Evolutionary conservation across 768 basidiomycete species (phyloP).

Genomic region (Tricholomella constricta): DNA sequence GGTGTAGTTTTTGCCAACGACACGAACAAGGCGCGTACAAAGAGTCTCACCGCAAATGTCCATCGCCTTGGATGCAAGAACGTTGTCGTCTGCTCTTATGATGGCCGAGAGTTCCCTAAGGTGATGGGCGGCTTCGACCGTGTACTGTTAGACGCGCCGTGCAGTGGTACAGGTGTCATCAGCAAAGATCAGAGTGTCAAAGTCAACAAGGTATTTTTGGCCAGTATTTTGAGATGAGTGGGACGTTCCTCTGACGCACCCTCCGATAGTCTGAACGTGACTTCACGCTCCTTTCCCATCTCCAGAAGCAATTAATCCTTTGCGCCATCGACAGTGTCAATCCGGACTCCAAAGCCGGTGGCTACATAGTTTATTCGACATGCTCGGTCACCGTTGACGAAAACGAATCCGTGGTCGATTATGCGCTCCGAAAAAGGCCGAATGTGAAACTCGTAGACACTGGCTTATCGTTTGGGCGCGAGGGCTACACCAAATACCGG

Average conservation of each 20-base stretch:
- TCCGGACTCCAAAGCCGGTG: constrained; percentile 87
- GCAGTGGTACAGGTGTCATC: constrained; percentile 97
- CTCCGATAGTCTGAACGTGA: constrained; percentile 81
- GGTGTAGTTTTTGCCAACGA: constrained; percentile 99
- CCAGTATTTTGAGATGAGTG: background rate
- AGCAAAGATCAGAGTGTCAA: constrained; percentile 98
- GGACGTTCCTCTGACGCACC: background rate
- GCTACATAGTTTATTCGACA: constrained; percentile 96
- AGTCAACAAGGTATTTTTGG: constrained; percentile 81
- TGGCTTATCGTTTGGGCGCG: constrained; percentile 89
- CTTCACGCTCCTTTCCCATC: constrained; percentile 92
- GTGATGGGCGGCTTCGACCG: constrained; percentile 99
- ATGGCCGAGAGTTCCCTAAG: constrained; percentile 96
- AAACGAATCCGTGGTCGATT: constrained; percentile 97
- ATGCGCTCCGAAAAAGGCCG: constrained; percentile 92
- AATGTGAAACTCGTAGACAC: constrained; percentile 92
- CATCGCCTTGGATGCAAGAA: constrained; percentile 98
- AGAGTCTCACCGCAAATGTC: constrained; percentile 94
- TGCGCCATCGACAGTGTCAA: constrained; percentile 97
- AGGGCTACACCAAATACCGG: constrained; percentile 87
- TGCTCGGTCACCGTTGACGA: constrained; percentile 98
- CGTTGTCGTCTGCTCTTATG: constrained; percentile 95
- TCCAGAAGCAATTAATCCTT: constrained; percentile 97
- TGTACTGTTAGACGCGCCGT: constrained; percentile 96
- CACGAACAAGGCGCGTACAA: constrained; percentile 90